Conservation (phyloP, 1,284 basidiomycete genomes). For the Cystobasidium slooffiae region DNA sequence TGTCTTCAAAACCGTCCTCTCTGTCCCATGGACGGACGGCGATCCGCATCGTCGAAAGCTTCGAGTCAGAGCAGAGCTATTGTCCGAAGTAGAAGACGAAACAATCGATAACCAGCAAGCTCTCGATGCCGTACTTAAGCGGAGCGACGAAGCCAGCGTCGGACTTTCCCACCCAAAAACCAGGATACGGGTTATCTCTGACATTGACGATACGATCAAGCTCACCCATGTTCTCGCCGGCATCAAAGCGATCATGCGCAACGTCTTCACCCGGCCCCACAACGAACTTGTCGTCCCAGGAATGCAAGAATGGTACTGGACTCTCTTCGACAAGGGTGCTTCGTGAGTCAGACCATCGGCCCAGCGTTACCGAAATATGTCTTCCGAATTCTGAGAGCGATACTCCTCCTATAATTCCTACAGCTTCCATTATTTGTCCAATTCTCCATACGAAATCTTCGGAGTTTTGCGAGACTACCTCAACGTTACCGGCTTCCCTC, state of each 20-base stretch:
- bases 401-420: conserved; percentile 29
- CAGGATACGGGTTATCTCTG: conserved; percentile 71
- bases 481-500: conserved; percentile 67
- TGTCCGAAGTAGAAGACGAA: conserved; percentile 33
- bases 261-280: conserved; percentile 63
- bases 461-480: conserved; percentile 80
- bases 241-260: conserved; percentile 57
- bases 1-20: conserved; percentile 47
- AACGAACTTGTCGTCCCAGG: conserved; percentile 71
- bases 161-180: conserved; percentile 26
- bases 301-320: conserved; percentile 80
- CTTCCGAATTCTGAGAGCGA: conserved; percentile 61
- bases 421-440: conserved; percentile 66
- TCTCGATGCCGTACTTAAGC: conserved; percentile 15
- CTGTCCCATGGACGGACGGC: conserved; percentile 38
- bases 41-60: conserved; percentile 22
- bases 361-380: conserved; percentile 61
- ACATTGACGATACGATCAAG: conserved; percentile 95
- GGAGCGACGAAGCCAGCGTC: conserved; percentile 34
- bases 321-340: conserved; percentile 70
- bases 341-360: conserved; percentile 88
- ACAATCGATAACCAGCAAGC: conserved; percentile 18
- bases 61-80: conserved; percentile 33
- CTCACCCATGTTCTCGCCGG: conserved; percentile 56
- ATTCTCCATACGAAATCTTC: conserved; percentile 84